phyloP scores from a whole-genome alignment of 2,329 filamentous ascomycete genomes.

The Stromatinia cepivora region DNA sequence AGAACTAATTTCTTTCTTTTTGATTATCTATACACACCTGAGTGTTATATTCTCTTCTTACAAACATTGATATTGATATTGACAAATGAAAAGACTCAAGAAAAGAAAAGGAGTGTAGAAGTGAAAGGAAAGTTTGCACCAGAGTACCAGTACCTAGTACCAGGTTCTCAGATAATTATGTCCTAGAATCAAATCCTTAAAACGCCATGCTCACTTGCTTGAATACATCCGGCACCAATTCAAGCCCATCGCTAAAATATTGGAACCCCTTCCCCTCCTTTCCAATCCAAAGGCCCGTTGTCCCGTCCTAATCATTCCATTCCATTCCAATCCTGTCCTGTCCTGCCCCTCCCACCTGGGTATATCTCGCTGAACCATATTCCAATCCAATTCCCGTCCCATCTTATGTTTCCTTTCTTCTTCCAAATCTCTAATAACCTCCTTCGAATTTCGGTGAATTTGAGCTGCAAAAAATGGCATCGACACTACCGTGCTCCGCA shows the following conservation, averaged over 20 bases:
- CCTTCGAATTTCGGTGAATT: no score
- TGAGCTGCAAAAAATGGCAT: background rate
- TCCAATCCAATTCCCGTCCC: background rate
- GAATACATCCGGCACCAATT: background rate
- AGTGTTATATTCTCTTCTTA: background rate
- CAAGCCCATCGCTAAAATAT: background rate
- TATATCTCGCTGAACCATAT: slow-evolving; percentile 3
- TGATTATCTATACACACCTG: background rate
- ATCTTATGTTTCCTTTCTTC: background rate
- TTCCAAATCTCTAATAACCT: background rate
- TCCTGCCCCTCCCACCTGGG: background rate
- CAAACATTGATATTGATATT: background rate
- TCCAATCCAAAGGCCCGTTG: background rate
- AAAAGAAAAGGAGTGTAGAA: background rate
- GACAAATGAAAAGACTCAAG: background rate
- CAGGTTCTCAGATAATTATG: background rate
- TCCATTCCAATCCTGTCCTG: background rate
- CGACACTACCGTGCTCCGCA: background rate
- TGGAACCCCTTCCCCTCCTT: background rate
- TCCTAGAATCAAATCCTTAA: background rate
- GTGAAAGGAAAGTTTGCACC: background rate
- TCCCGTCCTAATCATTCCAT: background rate
- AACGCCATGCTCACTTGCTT: slow-evolving; percentile 13
- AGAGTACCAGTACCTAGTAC: background rate
- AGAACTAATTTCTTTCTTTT: background rate